Conservation (phyloP, 495 filamentous ascomycete species). For the Tetracladium setigerum region DNA sequence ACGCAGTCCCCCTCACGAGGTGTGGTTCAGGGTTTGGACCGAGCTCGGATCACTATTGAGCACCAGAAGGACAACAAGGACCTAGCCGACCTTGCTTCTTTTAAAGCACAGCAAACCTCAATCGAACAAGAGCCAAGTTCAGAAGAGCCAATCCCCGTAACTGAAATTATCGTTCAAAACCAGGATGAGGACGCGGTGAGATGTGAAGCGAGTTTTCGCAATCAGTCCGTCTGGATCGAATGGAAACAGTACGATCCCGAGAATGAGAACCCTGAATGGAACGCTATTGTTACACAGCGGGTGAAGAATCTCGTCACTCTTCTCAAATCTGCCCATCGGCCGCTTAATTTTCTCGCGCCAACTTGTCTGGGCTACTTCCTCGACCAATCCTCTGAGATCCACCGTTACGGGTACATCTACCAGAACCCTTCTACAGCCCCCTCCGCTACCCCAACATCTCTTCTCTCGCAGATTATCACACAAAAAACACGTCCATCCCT, state of each 20-base stretch:
- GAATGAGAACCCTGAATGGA: slow-evolving; percentile 24
- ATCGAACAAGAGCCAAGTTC: no score
- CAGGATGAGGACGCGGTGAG: no score
- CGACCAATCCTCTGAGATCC: slow-evolving; percentile 2
- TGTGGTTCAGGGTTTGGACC: no score
- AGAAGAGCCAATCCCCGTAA: no score
- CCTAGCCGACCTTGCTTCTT: no score
- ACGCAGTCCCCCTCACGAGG: no score
- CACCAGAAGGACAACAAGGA: slow-evolving; percentile 27
- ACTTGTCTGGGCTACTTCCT: slow-evolving; percentile 39
- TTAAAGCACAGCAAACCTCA: no score
- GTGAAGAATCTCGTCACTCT: slow-evolving; percentile 32
- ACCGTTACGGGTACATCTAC: slow-evolving; percentile 14
- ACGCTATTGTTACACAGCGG: slow-evolving; percentile 27
- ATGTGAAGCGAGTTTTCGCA: slow-evolving; percentile 27
- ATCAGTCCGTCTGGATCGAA: slow-evolving; percentile 36
- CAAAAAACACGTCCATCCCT: slow-evolving; percentile 5
- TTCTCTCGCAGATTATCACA: slow-evolving; percentile 4
- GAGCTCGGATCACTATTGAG: no score
- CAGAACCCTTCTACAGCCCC: slow-evolving; percentile 10
- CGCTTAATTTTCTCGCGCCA: slow-evolving; percentile 33
- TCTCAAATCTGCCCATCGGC: slow-evolving; percentile 33
- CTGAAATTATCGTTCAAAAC: no score
- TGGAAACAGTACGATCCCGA: slow-evolving; percentile 38
- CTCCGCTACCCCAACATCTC: slow-evolving; percentile 8